These are phyloP conservation scores for Trypanosoma rangeli DNA, from an alignment of 208 protist species.

Conservation along the genomic window DNA sequence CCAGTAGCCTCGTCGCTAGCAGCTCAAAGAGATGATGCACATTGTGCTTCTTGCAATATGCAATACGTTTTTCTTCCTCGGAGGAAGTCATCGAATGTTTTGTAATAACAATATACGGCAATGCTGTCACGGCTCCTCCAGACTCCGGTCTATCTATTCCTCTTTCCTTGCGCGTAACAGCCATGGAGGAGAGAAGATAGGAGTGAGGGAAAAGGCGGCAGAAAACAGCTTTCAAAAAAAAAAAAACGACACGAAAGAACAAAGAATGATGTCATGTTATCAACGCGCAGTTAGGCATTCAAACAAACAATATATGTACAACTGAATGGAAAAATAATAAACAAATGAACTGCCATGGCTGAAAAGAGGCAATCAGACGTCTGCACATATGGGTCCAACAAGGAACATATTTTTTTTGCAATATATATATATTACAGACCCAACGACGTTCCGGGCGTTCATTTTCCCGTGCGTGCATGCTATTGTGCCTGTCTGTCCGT, in stretches of 20 bases:
- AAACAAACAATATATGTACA: not conserved
- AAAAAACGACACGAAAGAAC: not conserved
- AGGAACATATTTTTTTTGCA: not conserved
- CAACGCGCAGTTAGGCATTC: not conserved
- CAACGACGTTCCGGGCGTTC: not conserved
- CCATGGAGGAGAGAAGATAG: not conserved
- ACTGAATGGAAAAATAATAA: not conserved
- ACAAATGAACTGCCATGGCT: not conserved
- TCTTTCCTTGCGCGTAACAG: not conserved
- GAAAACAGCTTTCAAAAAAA: not conserved
- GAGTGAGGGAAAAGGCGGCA: not conserved
- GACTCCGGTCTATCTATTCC: not conserved
- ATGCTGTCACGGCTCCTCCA: not conserved
- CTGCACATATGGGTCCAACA: not conserved
- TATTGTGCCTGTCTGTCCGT: not conserved
- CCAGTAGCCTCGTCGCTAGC: constrained; percentile 83
- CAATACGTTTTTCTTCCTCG: constrained; percentile 73
- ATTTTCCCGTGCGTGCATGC: not conserved
- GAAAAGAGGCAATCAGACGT: not conserved
- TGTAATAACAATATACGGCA: not conserved
- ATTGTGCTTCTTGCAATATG: constrained; percentile 87
- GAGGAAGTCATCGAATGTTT: constrained; percentile 28
- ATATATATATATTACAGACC: not conserved
- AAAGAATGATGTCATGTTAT: not conserved
- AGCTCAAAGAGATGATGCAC: constrained; percentile 93